Evolutionary conservation across 1,284 basidiomycete genomes (phyloP), one percentile per base, ranked within the genome.

Genomic region (Cystobasidium pallidum): DNA sequence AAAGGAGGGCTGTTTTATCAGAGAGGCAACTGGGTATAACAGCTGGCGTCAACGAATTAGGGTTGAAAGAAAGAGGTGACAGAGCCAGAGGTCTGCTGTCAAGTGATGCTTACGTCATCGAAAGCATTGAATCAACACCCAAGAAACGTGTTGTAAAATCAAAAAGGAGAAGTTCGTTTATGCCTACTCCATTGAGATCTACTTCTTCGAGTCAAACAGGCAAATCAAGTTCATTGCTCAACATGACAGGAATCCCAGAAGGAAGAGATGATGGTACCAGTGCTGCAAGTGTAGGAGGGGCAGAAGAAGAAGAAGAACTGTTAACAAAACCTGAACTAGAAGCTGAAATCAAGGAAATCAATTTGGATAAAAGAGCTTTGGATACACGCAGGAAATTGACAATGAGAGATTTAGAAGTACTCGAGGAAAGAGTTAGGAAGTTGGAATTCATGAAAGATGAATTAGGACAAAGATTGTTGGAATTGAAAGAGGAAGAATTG

Each of bases 401-500:
- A 66, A 87, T 89, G 77, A 88, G 85, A 75, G 94, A 98, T 81
- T 91, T 97, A 75, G 82, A 85, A 52, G 92, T 95, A 79, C 90
- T 98, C 17, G 88, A 91, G 15, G 83, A 86, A 76, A 96, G 95
- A 84, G 96, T 97, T 65, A 88, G 89, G 72, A 87, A 89, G 24
- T 83, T 99, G 55, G 91, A 94, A 77, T 85, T 84, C 30, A 91
- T 97, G 74, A 86, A 92, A 73, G 84, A 87, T 7, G 89, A 89
- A 74, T 84, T 99, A 24, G 90, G 94, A 79, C 85, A 88, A 58
- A 89, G 92, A 79, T 84, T 99, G 28, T 82, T 99, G 45, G 90
- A 87, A 77, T 81, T 98, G 66, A 91, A 94, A 73, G 96, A 99
- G 79, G 94, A 98, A 76, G 94, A 97, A 77, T 84, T 99, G 36